A percentile compares a stretch with the other conserved stretches of the same genome.
phyloP scores from a whole-genome alignment of 179 eudicot genomes.

The Silene vulgaris region DNA sequence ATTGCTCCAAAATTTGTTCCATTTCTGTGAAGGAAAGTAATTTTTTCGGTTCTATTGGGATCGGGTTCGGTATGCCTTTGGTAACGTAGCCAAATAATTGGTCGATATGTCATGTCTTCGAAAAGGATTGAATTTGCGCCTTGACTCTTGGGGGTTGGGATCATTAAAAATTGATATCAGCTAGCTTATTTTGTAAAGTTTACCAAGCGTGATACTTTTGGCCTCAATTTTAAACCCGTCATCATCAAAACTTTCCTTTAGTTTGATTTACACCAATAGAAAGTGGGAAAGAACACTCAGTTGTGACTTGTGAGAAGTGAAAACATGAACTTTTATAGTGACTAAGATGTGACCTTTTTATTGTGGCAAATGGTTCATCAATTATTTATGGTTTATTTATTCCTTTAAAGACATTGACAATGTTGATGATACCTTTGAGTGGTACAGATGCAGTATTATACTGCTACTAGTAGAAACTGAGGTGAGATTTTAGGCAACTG shows the following conservation, averaged over 20 bases:
- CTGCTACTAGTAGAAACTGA: slow-evolving; percentile 31
- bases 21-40: background rate
- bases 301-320: slow-evolving; percentile 12
- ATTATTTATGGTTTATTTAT: background rate
- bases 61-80: slow-evolving; percentile 1
- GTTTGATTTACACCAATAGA: background rate
- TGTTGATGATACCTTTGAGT: slow-evolving; percentile 17
- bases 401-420: slow-evolving; percentile 7
- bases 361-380: slow-evolving; percentile 21
- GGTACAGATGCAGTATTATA: slow-evolving; percentile 22
- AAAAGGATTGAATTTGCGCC: no score
- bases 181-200: background rate
- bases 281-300: slow-evolving; percentile 6
- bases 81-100: background rate
- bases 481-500: slow-evolving; percentile 19
- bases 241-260: background rate
- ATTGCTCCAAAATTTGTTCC: background rate
- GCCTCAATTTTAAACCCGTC: background rate
- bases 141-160: no score
- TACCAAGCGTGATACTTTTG: no score
- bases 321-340: background rate
- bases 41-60: background rate
- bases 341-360: slow-evolving; percentile 9
- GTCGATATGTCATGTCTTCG: background rate
- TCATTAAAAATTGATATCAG: background rate